Conservation (phyloP, 257 asterid genomes). For the Solanum appendiculatum region DNA sequence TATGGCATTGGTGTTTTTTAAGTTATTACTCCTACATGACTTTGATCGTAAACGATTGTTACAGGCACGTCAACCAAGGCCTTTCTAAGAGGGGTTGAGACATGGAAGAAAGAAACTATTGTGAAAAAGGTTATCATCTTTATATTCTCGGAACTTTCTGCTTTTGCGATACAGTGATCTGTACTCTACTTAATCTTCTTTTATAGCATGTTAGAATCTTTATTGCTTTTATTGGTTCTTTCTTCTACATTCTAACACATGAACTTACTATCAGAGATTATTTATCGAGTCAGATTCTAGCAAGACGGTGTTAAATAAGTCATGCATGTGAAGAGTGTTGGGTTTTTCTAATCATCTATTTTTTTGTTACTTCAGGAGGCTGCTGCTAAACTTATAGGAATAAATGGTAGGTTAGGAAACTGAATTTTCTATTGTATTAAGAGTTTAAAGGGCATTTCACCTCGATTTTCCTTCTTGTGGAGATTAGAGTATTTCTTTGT, state of each 20-base stretch:
- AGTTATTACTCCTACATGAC: neutral
- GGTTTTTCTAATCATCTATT: neutral
- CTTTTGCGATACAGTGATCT: neutral
- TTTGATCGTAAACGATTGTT: constrained; percentile 10
- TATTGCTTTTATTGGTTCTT: neutral
- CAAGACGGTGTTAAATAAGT: neutral
- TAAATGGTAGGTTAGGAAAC: neutral
- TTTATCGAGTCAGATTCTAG: neutral
- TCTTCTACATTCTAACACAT: neutral
- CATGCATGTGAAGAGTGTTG: neutral
- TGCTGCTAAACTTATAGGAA: neutral
- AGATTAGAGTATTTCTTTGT: neutral
- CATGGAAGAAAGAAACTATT: constrained; percentile 89
- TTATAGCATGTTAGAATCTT: neutral
- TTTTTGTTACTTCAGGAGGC: neutral
- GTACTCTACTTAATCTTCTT: neutral
- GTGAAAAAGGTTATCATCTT: constrained; percentile 47
- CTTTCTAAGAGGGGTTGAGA: constrained; percentile 77
- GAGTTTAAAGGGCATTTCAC: neutral
- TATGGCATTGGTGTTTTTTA: neutral
- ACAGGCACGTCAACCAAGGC: constrained; percentile 85
- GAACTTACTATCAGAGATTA: neutral
- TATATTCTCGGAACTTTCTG: neutral
- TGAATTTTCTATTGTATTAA: neutral
- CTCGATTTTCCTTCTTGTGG: neutral